Conservation (phyloP, 2,329 filamentous ascomycete species). For the Alternaria infectoria region DNA sequence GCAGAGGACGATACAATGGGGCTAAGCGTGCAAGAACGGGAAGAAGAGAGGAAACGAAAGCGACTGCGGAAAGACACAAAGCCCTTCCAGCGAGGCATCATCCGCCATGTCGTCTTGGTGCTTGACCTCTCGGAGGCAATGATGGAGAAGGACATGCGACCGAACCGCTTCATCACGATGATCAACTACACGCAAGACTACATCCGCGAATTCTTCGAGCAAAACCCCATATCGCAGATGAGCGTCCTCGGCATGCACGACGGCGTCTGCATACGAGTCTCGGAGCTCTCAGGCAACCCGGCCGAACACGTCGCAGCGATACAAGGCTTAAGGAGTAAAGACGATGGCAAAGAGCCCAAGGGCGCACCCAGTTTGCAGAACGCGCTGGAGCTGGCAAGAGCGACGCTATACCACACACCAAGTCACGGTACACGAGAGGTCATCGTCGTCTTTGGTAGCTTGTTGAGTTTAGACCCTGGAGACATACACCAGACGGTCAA, state of each 20-base stretch:
- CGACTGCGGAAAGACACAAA: constrained; percentile 89
- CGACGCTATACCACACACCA: constrained; percentile 89
- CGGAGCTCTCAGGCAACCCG: constrained; percentile 90
- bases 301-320: constrained; percentile 84
- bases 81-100: constrained; percentile 93
- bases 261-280: constrained; percentile 83
- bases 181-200: constrained; percentile 86
- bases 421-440: constrained; percentile 93
- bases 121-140: constrained; percentile 93
- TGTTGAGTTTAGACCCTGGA: constrained; percentile 88
- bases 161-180: constrained; percentile 82
- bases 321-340: constrained; percentile 65
- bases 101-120: constrained; percentile 90
- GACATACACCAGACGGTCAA: constrained; percentile 92
- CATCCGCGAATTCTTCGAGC: constrained; percentile 93
- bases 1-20: constrained; percentile 76
- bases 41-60: constrained; percentile 83
- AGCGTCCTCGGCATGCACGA: constrained; percentile 93
- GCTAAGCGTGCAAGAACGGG: constrained; percentile 71
- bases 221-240: constrained; percentile 96
- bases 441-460: constrained; percentile 87
- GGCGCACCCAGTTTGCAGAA: constrained; percentile 75
- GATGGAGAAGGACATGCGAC: constrained; percentile 91
- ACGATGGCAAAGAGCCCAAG: constrained; percentile 65
- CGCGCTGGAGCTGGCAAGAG: constrained; percentile 92